Percentiles rank a stretch among this genome's conserved stretches.
Evolutionary conservation across 352 stramenopile genomes (phyloP).

Genomic region (Aphanomyces euteiches): DNA sequence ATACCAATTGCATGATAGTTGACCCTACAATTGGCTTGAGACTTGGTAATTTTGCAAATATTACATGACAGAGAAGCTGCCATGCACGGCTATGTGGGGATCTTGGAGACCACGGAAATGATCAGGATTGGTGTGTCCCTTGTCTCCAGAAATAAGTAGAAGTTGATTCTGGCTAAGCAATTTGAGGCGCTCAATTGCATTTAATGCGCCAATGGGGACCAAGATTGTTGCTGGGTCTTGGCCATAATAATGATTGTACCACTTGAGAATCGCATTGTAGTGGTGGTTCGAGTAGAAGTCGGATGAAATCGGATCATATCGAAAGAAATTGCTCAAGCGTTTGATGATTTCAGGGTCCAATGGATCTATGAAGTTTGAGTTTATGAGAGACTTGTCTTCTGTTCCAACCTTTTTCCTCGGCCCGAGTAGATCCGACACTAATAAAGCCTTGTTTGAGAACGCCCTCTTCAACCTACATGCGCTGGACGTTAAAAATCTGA

Average conservation of each 20-base stretch:
- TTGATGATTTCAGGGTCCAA: constrained; percentile 93
- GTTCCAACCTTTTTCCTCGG: constrained; percentile 41
- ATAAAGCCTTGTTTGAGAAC: constrained; percentile 88
- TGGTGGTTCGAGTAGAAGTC: constrained; percentile 82
- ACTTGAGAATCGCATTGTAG: constrained; percentile 89
- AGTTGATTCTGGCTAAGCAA: constrained; percentile 50
- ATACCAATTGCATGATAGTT: constrained; percentile 94
- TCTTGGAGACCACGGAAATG: constrained; percentile 89
- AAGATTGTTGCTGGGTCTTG: constrained; percentile 75
- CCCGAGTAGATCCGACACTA: constrained; percentile 73
- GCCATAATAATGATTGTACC: constrained; percentile 82
- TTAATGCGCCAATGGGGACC: constrained; percentile 87
- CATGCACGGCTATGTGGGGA: constrained; percentile 94
- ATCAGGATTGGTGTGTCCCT: constrained; percentile 91
- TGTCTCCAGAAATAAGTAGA: constrained; percentile 90
- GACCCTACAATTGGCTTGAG: constrained; percentile 38
- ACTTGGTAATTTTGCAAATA: constrained; percentile 35
- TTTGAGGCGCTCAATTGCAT: constrained; percentile 71
- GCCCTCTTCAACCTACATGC: constrained; percentile 62
- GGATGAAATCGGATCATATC: constrained; percentile 77
- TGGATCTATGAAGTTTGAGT: constrained; percentile 44
- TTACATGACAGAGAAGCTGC: constrained; percentile 91
- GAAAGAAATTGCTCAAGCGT: constrained; percentile 85
- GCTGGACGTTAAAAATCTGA: constrained; percentile 35
- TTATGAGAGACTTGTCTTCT: constrained; percentile 10